Evolutionary conservation across 2,329 filamentous ascomycete genomes (phyloP), one percentile per base, ranked within the genome.

Genomic region (Podosphaera xanthii): DNA sequence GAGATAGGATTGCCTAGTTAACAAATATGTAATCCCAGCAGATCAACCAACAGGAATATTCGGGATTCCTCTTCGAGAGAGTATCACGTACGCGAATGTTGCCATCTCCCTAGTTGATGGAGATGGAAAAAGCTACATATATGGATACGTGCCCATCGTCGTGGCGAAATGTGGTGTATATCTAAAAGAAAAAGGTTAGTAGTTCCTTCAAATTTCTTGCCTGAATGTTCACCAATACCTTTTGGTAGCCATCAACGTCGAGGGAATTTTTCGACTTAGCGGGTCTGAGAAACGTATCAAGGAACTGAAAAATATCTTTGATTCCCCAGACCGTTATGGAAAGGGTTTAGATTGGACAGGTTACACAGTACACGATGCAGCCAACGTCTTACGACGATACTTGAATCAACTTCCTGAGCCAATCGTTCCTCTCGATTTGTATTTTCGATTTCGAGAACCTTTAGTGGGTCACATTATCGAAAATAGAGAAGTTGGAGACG

Each of bases 201-300:
- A 64, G 9, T 46, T 48, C 31, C 36, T 35, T n/a, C 10, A 44
- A 44, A 44, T 12, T 14, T 44, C n/a, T 12, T 3, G 5, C 4
- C 40, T 3, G 10, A 12, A 44, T 12, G 36, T 40, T 44, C 30
- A 63, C 57, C 42, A 55, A 57, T 46, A n/a, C 40, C 35, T 49
- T 63, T 53, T 4, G 38, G 35, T 35, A 97, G 92, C 92, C 38
- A 97, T 91, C 65, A 84, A 90, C 64, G 81, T 97, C 8, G 91
- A 97, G 71, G 92, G 92, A 46, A 98, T 98, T 60, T 98, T 98
- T 69, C 88, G 92, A 52, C 76, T 98, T 50, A 94, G 86, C 69
- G 92, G 92, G 57, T 97, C 92, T 42, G 91, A 95, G 69, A 97
- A 96, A 73, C 86, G 92, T 62, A 98, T 98, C 74, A 98, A 97